phyloP scores from a whole-genome alignment of 768 basidiomycete genomes.

The Symmetrospora coprosmae region DNA sequence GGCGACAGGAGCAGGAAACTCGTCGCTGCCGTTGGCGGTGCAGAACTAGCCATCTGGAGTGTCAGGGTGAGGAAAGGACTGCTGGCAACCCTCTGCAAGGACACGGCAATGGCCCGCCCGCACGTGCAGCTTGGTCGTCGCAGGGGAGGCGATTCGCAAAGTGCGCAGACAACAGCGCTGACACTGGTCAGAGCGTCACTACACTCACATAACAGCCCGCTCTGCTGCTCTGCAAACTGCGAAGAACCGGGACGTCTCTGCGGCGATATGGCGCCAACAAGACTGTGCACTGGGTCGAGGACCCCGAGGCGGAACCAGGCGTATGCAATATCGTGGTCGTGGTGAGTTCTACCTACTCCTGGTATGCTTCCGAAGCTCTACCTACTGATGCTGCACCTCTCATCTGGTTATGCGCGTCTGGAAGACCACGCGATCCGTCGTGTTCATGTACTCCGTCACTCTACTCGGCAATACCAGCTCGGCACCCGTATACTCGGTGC shows the following conservation, averaged over 20 bases:
- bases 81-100: no score
- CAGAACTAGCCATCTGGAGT: conserved; percentile 21
- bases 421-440: conserved; percentile 7
- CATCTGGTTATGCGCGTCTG: neutral
- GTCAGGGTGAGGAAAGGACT: conserved; percentile 15
- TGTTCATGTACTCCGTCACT: conserved; percentile 8
- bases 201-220: no score
- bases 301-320: neutral
- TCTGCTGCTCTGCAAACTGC: conserved; percentile 21
- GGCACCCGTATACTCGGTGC: conserved; percentile 6
- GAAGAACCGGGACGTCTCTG: conserved; percentile 17
- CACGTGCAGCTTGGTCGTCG: no score
- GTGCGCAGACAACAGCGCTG: no score
- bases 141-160: no score
- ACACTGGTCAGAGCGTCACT: no score
- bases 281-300: conserved; percentile 20
- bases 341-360: neutral
- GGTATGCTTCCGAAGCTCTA: neutral
- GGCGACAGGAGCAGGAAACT: conserved; percentile 15
- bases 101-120: no score
- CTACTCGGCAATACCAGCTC: neutral
- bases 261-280: conserved; percentile 23
- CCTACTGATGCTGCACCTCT: neutral
- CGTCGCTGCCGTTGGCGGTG: conserved; percentile 15
- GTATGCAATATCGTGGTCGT: neutral